Conservation (phyloP, 305 asterid species). For the Andrographis paniculata region DNA sequence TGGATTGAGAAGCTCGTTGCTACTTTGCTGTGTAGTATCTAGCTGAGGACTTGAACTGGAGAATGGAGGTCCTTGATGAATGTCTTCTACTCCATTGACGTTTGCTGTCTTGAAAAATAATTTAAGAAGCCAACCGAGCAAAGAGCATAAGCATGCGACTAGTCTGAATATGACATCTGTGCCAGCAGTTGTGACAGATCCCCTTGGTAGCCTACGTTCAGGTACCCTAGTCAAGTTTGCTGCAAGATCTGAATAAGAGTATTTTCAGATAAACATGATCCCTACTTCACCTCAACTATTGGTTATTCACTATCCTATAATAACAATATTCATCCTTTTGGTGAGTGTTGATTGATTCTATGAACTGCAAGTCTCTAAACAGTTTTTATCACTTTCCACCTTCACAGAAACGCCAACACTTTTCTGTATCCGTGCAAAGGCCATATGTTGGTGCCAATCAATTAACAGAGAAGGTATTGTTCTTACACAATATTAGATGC, state of each 20-base stretch:
- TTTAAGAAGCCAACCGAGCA: conserved; percentile 32
- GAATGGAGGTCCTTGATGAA: conserved; percentile 19
- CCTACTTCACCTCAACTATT: conserved; percentile 4
- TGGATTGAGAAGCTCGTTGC: conserved; percentile 50
- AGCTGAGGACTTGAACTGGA: conserved; percentile 30
- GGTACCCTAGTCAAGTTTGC: conserved; percentile 28
- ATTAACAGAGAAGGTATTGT: conserved; percentile 1
- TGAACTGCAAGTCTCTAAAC: too few species aligned
- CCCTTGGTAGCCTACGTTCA: conserved; percentile 32
- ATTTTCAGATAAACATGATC: conserved; percentile 8
- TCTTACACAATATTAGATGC: conserved; percentile 3
- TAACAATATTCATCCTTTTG: too few species aligned
- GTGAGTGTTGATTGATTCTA: too few species aligned
- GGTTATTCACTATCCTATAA: conserved; percentile 1
- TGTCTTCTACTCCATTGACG: conserved; percentile 19
- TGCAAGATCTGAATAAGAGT: conserved; percentile 18
- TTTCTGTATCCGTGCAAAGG: too few species aligned
- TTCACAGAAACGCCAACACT: too few species aligned
- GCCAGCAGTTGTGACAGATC: conserved; percentile 28
- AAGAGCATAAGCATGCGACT: conserved; percentile 41
- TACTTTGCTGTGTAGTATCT: conserved; percentile 26
- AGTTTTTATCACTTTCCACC: too few species aligned
- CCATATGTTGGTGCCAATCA: not conserved
- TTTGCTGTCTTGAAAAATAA: conserved; percentile 30
- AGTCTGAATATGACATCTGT: conserved; percentile 33